Percentiles rank a stretch among this genome's conserved stretches.
These are phyloP conservation scores for Daldinia grandis DNA, from an alignment of 495 filamentous ascomycete species.

Conservation along the genomic window DNA sequence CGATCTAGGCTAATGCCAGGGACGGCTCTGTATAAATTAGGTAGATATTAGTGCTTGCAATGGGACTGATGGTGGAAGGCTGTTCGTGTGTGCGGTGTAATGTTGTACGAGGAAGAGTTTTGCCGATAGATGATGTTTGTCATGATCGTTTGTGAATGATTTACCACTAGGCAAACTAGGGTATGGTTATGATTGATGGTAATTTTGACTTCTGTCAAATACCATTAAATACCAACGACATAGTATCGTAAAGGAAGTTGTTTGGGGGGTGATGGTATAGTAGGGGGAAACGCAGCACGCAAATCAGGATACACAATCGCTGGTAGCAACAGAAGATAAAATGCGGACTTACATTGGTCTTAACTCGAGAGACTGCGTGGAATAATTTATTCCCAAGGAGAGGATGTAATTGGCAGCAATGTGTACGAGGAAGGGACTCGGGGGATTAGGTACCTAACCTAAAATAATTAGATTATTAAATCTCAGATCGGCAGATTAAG, in stretches of 20 bases:
- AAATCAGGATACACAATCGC: neutral
- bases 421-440: neutral
- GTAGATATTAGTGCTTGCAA: neutral
- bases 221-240: neutral
- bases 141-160: neutral
- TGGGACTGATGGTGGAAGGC: neutral
- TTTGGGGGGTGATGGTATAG: neutral
- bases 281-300: neutral
- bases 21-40: neutral
- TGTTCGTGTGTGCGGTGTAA: neutral
- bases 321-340: neutral
- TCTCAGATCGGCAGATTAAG: neutral
- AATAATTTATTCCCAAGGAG: neutral
- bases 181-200: neutral
- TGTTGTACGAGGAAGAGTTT: neutral
- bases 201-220: neutral
- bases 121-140: neutral
- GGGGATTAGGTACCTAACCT: neutral
- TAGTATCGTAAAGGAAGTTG: neutral
- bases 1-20: neutral
- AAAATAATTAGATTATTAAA: neutral
- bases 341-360: neutral
- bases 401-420: neutral
- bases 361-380: neutral
- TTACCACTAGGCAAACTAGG: neutral